Conservation (phyloP, 257 asterid species). For the Gardenia jasminoides region DNA sequence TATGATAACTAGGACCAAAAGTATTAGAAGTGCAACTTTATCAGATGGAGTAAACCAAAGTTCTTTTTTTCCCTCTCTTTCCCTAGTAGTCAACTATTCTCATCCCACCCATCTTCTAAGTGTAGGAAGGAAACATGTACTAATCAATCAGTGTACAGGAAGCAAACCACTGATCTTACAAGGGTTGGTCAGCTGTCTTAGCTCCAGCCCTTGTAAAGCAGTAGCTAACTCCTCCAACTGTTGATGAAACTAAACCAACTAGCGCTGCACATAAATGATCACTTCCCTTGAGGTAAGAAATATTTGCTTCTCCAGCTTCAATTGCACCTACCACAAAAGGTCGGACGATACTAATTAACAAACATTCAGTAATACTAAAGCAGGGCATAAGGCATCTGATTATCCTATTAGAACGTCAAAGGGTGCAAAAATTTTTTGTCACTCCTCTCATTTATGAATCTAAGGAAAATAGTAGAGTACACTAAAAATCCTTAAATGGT, state of each 20-base stretch:
- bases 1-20: too few species aligned
- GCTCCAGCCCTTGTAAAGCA: constrained; percentile 47
- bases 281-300: constrained; percentile 18
- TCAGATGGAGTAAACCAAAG: too few species aligned
- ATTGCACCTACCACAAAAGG: constrained; percentile 10
- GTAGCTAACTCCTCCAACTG: constrained; percentile 31
- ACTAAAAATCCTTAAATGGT: too few species aligned
- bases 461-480: too few species aligned
- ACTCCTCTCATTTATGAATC: too few species aligned
- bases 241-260: constrained; percentile 37
- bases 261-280: constrained; percentile 30
- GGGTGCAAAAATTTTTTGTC: too few species aligned
- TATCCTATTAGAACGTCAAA: too few species aligned
- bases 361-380: neutral
- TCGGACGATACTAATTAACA: neutral
- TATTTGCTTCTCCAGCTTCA: constrained; percentile 22
- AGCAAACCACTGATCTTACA: constrained; percentile 31
- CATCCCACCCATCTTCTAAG: neutral
- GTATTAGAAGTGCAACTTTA: neutral
- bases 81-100: neutral
- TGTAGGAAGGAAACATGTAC: neutral
- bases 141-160: neutral
- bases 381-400: neutral
- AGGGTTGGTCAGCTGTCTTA: constrained; percentile 42
- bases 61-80: too few species aligned